Conservation (phyloP, 2,329 filamentous ascomycete genomes). For the Fusarium udum region DNA sequence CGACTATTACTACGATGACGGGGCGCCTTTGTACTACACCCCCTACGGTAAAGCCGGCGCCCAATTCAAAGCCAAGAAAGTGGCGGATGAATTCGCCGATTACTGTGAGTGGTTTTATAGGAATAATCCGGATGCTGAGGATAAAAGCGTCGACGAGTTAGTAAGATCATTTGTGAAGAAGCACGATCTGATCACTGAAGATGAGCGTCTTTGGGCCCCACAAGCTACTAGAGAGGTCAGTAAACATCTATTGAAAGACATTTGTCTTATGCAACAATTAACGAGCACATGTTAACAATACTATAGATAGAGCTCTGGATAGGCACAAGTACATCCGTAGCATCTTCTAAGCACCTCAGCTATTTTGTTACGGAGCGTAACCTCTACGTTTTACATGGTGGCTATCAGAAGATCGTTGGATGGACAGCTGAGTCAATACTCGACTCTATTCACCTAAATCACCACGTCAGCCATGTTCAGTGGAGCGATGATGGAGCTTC, state of each 20-base stretch:
- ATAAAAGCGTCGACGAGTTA: neutral
- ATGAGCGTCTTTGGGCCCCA: neutral
- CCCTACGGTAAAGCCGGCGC: neutral
- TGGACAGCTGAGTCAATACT: neutral
- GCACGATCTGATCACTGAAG: neutral
- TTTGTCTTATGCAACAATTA: neutral
- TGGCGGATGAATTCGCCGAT: neutral
- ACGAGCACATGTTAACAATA: neutral
- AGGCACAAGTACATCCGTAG: neutral
- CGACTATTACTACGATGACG: neutral
- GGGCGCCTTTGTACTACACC: neutral
- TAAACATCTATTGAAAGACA: rapidly evolving
- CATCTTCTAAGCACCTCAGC: neutral
- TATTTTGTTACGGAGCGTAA: neutral
- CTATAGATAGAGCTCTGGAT: neutral
- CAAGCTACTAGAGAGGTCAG: neutral
- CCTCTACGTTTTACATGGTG: neutral
- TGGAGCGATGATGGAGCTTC: neutral
- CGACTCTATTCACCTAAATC: neutral
- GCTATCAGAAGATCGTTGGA: neutral
- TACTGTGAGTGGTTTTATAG: neutral
- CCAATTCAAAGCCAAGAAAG: neutral
- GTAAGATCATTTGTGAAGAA: neutral
- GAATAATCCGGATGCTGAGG: neutral
- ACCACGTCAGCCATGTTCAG: neutral